Percentiles rank a stretch among this genome's conserved stretches.
phyloP scores from a whole-genome alignment of 345 rosid genomes.

The Hibiscus mutabilis region DNA sequence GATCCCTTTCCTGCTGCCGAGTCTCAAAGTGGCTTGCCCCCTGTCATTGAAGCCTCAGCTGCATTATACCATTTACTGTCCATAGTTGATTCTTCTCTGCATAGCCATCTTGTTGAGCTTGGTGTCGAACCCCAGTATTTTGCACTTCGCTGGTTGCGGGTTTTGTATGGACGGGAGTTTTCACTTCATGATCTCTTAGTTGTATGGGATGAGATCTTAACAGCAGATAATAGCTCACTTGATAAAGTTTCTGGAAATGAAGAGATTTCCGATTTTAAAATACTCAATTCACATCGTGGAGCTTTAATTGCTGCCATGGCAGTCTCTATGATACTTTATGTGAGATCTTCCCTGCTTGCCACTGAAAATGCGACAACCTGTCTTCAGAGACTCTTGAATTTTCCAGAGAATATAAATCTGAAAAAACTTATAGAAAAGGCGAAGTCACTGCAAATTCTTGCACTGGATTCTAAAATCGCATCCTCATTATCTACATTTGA shows the following conservation, averaged over 20 bases:
- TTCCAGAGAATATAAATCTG: constrained; percentile 65
- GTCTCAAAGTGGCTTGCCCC: constrained; percentile 59
- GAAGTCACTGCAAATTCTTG: constrained; percentile 63
- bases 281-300: constrained; percentile 67
- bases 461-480: constrained; percentile 39
- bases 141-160: constrained; percentile 91
- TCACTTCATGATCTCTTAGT: constrained; percentile 62
- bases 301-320: constrained; percentile 68
- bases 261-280: constrained; percentile 33
- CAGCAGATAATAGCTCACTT: constrained; percentile 43
- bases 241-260: constrained; percentile 24
- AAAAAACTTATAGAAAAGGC: constrained; percentile 60
- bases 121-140: constrained; percentile 98
- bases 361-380: constrained; percentile 87
- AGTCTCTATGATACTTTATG: constrained; percentile 74
- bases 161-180: constrained; percentile 89
- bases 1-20: constrained; percentile 43
- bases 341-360: constrained; percentile 83
- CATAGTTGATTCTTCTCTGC: constrained; percentile 73
- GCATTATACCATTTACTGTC: constrained; percentile 75
- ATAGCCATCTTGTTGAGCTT: constrained; percentile 81
- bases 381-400: constrained; percentile 80
- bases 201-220: constrained; percentile 92
- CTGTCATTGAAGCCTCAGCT: constrained; percentile 87
- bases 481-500: constrained; percentile 17